These are phyloP conservation scores for Podospora bellae-mahoneyi DNA, from an alignment of 495 filamentous ascomycete species.

Conservation along the genomic window DNA sequence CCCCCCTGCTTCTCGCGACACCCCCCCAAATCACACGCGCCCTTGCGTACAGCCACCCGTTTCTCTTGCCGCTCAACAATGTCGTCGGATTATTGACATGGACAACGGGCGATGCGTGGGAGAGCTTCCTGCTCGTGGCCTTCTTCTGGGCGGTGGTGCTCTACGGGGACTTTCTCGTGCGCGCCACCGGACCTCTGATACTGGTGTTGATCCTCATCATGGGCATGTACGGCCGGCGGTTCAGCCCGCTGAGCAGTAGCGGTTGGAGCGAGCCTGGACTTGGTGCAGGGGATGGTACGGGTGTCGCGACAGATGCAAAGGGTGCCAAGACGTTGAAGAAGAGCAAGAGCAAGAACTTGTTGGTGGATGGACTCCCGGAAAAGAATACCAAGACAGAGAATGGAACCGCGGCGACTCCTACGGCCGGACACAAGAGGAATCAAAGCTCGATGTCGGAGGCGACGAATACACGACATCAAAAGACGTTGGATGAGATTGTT, in stretches of 20 bases:
- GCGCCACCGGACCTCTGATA: conserved; percentile 76
- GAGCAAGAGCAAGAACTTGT: conserved; percentile 33
- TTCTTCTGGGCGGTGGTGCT: conserved; percentile 80
- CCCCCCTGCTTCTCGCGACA: conserved; percentile 85
- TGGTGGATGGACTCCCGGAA: conserved; percentile 37
- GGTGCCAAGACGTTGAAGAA: conserved; percentile 21
- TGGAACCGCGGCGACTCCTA: conserved; percentile 37
- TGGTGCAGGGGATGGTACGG: conserved; percentile 23
- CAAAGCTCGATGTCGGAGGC: conserved; percentile 52
- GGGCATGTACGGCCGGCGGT: conserved; percentile 89
- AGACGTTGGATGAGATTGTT: conserved; percentile 93
- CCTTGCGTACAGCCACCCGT: conserved; percentile 90
- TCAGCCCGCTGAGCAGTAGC: conserved; percentile 83
- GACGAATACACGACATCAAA: conserved; percentile 63
- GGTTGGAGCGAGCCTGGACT: conserved; percentile 56
- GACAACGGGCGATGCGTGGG: conserved; percentile 91
- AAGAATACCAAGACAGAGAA: conserved; percentile 48
- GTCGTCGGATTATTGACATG: conserved; percentile 82
- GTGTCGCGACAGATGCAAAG: conserved; percentile 18
- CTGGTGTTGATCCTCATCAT: conserved; percentile 74
- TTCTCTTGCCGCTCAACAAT: conserved; percentile 80
- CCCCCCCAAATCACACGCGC: conserved; percentile 90
- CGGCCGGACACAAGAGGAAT: conserved; percentile 46
- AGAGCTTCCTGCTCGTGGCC: conserved; percentile 86
- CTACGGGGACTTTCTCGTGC: conserved; percentile 78